A percentile compares a stretch with the other conserved stretches of the same genome.
Conservation (phyloP, 371 early-diverging fungal genomes). For the Syncephalis fuscata region DNA sequence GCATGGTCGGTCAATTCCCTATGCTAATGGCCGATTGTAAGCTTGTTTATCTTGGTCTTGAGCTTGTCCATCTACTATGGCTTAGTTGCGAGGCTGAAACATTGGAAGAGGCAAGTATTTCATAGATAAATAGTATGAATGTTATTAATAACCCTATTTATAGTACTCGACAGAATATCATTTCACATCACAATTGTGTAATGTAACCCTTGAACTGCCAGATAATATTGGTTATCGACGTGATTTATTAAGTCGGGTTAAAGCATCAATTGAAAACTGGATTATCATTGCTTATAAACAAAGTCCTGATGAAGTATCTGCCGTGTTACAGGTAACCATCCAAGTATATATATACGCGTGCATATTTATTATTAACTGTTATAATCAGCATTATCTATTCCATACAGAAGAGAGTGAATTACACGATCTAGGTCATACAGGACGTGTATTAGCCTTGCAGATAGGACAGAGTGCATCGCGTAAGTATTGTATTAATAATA, state of each 20-base stretch:
- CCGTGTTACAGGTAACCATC: background rate
- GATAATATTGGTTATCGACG: conserved; percentile 61
- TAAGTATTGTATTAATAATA: background rate
- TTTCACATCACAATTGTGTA: conserved; percentile 42
- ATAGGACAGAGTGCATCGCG: background rate
- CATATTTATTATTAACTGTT: background rate
- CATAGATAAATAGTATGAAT: too few relatives aligned
- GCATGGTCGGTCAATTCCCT: conserved; percentile 39
- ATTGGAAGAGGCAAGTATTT: conserved; percentile 39
- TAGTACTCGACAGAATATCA: conserved; percentile 53
- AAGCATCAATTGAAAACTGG: conserved; percentile 51
- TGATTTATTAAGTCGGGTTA: conserved; percentile 40
- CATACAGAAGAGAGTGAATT: conserved; percentile 1
- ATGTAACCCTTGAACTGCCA: conserved; percentile 51
- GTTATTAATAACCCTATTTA: too few relatives aligned
- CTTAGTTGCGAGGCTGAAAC: conserved; percentile 64
- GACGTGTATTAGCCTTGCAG: conserved; percentile 12
- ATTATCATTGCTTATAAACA: conserved; percentile 19
- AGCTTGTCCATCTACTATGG: conserved; percentile 65
- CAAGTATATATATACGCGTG: too few relatives aligned
- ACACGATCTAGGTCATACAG: conserved; percentile 7
- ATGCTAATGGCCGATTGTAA: conserved; percentile 52
- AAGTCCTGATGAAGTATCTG: background rate
- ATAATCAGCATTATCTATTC: conserved; percentile 2
- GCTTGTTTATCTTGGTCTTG: conserved; percentile 39